Base-by-base conservation (phyloP, 306 rosid genomes). In the Glycine soja region DNA sequence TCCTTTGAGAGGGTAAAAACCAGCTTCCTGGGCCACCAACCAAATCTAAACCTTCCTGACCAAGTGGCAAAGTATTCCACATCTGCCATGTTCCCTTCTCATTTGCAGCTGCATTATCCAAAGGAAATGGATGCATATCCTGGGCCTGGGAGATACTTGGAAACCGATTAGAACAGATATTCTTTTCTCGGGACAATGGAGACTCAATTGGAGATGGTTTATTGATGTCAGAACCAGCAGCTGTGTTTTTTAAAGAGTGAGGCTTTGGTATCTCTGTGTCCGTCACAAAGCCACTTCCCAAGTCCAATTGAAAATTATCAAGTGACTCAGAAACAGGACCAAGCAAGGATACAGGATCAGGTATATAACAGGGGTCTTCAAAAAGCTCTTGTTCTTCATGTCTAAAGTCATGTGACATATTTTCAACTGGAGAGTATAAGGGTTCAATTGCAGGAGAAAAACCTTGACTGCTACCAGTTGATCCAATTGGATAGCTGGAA, bases 281-380 rank as follows among this genome's bases (percentile, higher is more conserved):
- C 51, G 74, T 65, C 81, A 80, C 86, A 84, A 87, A 91, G 80
- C 91, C 80, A 57, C 85, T 74, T 53, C 97, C 97, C 80, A 87
- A 47, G 83, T 95, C 97, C 76, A 87, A 82, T 75, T 92, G 97
- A 86, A 95, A 95, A 87, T 95, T 88, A 75, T 95, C 91, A 68
- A 95, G 97, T 2, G 97, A 95, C 89, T 91, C 97, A 38, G 95
- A 95, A 85, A 95, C 97, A 19, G 98, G 97, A 48, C 99, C 98
- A 80, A 95, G 88, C 77, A 95, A 87, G 43, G 97, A 89, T 54
- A 84, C 88, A 4, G 95, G 97, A 86, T 91, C 93, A 0, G 97
- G 99, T 71, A 87, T 89, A 78, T 93, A 95, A 85, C 97, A 91
- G 0, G 97, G 99, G 63, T 95, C 99, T 90, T 95, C 97, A 82